Percentiles rank a stretch among this genome's conserved stretches.
Conservation (phyloP, 306 rosid genomes). For the Ormosia emarginata region DNA sequence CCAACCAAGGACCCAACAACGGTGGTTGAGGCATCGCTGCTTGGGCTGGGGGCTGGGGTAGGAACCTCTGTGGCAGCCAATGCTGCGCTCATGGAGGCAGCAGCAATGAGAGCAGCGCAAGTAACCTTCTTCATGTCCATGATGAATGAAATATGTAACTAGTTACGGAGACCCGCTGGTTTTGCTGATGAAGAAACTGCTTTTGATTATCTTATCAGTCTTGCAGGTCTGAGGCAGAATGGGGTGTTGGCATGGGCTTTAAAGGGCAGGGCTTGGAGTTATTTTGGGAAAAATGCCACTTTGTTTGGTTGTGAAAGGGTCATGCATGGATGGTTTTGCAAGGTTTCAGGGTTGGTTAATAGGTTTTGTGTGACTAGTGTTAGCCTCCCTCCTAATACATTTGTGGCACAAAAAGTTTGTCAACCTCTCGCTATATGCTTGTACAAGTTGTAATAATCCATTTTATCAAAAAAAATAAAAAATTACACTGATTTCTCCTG, state of each 20-base stretch:
- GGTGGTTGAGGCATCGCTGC: conserved; percentile 30
- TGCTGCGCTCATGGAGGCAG: conserved; percentile 38
- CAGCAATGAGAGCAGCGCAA: conserved; percentile 34
- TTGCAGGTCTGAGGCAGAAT: conserved; percentile 7
- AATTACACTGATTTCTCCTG: too few species aligned
- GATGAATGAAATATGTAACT: background rate
- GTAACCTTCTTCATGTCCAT: conserved; percentile 48
- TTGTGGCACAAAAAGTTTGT: background rate
- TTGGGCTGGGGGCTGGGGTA: conserved; percentile 35
- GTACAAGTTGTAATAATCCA: background rate
- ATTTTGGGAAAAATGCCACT: conserved; percentile 3
- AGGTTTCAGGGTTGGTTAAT: conserved; percentile 5
- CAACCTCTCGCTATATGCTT: background rate
- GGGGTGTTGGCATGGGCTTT: background rate
- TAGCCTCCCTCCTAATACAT: background rate
- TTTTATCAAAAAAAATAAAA: background rate
- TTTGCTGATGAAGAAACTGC: background rate
- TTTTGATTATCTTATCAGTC: background rate
- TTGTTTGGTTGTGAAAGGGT: background rate
- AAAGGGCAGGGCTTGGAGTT: background rate
- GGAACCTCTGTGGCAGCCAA: conserved; percentile 26
- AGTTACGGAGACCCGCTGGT: conserved; percentile 13
- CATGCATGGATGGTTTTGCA: conserved; percentile 23
- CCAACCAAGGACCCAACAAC: conserved; percentile 52
- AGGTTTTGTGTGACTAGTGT: background rate